Conservation (phyloP, 768 basidiomycete species). For the Pleurotus djamor region DNA sequence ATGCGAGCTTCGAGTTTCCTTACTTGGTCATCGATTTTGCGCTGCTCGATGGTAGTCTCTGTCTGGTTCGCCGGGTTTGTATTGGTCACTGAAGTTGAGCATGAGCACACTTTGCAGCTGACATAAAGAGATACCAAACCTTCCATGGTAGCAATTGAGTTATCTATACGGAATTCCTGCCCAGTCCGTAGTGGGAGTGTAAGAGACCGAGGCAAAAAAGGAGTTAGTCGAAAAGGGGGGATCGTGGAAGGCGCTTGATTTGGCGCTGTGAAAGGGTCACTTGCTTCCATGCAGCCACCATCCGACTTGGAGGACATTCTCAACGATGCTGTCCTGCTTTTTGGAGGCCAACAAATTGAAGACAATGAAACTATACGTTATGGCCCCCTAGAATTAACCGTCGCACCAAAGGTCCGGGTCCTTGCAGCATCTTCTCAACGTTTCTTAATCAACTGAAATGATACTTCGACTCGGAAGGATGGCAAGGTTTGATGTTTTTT, state of each 20-base stretch:
- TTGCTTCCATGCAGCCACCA: background rate
- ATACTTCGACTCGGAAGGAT: conserved; percentile 40
- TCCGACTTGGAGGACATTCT: conserved; percentile 48
- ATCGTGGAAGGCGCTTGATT: no score
- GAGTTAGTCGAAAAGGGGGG: no score
- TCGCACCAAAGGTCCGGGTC: conserved; percentile 54
- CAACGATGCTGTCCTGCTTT: conserved; percentile 47
- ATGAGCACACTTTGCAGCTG: no score
- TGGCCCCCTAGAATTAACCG: conserved; percentile 50
- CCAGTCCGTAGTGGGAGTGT: no score
- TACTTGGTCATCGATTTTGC: background rate
- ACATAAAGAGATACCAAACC: no score
- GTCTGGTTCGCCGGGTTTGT: no score
- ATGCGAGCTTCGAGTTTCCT: background rate
- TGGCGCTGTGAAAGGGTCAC: background rate
- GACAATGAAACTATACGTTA: conserved; percentile 45
- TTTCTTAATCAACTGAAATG: background rate
- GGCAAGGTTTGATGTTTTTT: conserved; percentile 42
- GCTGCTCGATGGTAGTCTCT: background rate
- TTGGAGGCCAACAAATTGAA: conserved; percentile 38
- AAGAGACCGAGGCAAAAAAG: no score
- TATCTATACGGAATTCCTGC: no score
- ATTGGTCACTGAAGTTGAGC: no score
- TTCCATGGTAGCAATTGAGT: no score
- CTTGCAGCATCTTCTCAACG: background rate